These are phyloP conservation scores for Rosa multiflora DNA, from an alignment of 306 rosid genomes.

Conservation along the genomic window DNA sequence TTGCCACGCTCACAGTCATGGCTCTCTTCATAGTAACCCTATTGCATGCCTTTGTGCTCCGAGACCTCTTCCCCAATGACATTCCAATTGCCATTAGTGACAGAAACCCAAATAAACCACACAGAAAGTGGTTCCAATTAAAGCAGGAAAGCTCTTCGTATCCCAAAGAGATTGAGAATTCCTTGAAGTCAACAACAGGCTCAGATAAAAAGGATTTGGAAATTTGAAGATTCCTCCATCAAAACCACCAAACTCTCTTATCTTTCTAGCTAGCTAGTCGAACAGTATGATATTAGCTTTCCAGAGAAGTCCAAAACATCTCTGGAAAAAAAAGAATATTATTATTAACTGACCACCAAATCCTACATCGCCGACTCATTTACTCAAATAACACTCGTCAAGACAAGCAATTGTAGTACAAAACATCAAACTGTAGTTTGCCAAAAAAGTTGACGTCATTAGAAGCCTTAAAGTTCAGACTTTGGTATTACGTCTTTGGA, in stretches of 20 bases:
- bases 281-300: background rate
- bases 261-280: background rate
- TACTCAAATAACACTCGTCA: too few relatives aligned
- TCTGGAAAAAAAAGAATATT: too few relatives aligned
- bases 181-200: constrained; percentile 48
- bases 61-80: constrained; percentile 91
- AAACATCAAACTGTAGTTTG: too few relatives aligned
- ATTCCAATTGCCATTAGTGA: constrained; percentile 88
- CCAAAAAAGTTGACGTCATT: too few relatives aligned
- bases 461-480: too few relatives aligned
- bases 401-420: too few relatives aligned
- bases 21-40: constrained; percentile 56
- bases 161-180: constrained; percentile 60
- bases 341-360: too few relatives aligned
- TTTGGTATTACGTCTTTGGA: too few relatives aligned
- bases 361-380: too few relatives aligned
- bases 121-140: constrained; percentile 51
- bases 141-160: constrained; percentile 41
- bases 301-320: too few relatives aligned
- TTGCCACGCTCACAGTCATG: constrained; percentile 52
- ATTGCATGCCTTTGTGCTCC: constrained; percentile 67
- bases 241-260: constrained; percentile 4
- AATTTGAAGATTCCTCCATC: constrained; percentile 19
- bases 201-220: constrained; percentile 43
- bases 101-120: constrained; percentile 44